Percentiles rank a stretch among this genome's conserved stretches.
These are phyloP conservation scores for Cyclotella choctawhatcheeana DNA, from an alignment of 108 stramenopile genomes.

Conservation along the genomic window DNA sequence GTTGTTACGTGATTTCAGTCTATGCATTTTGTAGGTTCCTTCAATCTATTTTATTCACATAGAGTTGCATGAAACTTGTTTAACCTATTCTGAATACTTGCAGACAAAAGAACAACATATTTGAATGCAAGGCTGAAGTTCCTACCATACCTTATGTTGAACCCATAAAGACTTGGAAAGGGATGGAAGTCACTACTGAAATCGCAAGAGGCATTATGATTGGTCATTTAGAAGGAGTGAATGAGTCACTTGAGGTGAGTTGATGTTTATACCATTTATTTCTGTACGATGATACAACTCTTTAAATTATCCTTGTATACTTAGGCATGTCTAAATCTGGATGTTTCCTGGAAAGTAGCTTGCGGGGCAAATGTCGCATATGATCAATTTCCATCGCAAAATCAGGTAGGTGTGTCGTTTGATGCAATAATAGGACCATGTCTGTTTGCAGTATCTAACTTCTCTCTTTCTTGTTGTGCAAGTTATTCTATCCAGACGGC, in stretches of 20 bases:
- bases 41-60: too few relatives aligned
- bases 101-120: conserved; percentile 94
- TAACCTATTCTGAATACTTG: too few relatives aligned
- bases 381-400: conserved; percentile 95
- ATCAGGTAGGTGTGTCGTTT: conserved; percentile 60
- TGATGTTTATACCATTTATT: background rate
- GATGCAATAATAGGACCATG: background rate
- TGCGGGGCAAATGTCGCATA: conserved; percentile 94
- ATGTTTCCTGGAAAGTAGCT: conserved; percentile 92
- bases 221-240: conserved; percentile 83
- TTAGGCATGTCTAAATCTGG: conserved; percentile 42
- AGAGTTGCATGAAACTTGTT: too few relatives aligned
- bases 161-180: conserved; percentile 72
- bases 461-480: too few relatives aligned
- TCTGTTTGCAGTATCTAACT: background rate
- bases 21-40: conserved; percentile 93
- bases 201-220: conserved; percentile 78
- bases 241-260: conserved; percentile 44
- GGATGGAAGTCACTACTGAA: conserved; percentile 68
- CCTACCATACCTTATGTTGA: conserved; percentile 69
- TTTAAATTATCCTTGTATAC: background rate
- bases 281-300: background rate
- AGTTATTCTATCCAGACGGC: conserved; percentile 67
- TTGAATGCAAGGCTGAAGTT: conserved; percentile 78
- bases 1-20: conserved; percentile 83